These are phyloP conservation scores for Corylus americana DNA, from an alignment of 306 rosid genomes.

Conservation along the genomic window DNA sequence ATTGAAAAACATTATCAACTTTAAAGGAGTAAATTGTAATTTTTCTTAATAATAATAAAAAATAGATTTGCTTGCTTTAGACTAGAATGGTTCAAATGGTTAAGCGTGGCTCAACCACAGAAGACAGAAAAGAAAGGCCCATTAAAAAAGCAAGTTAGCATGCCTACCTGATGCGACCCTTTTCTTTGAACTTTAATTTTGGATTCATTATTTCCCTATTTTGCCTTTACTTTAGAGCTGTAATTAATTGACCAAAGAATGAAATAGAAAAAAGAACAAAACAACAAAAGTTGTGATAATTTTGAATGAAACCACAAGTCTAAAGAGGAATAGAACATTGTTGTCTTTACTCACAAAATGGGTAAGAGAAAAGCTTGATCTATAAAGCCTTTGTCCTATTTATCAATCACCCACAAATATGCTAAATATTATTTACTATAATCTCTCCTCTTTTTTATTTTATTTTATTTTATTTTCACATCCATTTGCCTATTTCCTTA, in stretches of 20 bases:
- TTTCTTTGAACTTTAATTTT: background rate
- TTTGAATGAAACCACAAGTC: background rate
- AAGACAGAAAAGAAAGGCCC: background rate
- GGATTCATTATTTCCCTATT: background rate
- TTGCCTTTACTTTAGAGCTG: conserved; percentile 14
- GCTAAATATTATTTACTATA: too few relatives aligned
- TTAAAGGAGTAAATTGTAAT: too few relatives aligned
- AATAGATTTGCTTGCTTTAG: too few relatives aligned
- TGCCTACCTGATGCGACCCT: background rate
- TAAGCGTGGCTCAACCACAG: too few relatives aligned
- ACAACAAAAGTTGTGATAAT: background rate
- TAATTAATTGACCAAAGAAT: conserved; percentile 10
- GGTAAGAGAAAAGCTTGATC: background rate
- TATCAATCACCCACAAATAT: background rate
- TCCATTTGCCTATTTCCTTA: background rate
- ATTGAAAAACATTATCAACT: too few relatives aligned
- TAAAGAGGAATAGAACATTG: background rate
- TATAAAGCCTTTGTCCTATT: background rate
- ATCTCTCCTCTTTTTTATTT: background rate
- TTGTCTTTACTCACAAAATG: background rate
- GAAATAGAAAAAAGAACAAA: background rate
- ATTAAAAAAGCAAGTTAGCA: background rate
- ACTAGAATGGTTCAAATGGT: too few relatives aligned
- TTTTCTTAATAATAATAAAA: too few relatives aligned
- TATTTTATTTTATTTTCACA: background rate